Base-by-base conservation (phyloP, 2,329 filamentous ascomycete genomes). In the Blastomyces silverae region DNA sequence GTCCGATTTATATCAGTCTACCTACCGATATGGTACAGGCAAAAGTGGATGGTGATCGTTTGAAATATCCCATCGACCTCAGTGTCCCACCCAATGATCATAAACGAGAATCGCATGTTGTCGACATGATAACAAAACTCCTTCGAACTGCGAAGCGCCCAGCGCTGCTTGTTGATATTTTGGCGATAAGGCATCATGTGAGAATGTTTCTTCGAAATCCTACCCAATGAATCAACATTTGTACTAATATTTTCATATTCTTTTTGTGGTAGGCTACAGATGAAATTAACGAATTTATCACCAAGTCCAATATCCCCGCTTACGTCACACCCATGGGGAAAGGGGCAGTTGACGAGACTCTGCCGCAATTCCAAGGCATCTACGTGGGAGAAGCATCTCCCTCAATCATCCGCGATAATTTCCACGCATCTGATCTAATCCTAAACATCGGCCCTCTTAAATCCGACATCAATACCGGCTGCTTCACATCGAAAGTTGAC, bases 251-350 rank as follows among this genome's bases (percentile, higher is more conserved):
- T 37, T 37, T 37, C 7, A 37, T 37, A 37, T 37, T 37, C 10
- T 37, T 10, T 20, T 20, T 22, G 20, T 28, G 20, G 73, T 83
- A 87, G 53, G 88, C 89, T 20, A 76, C 92, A 0, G 76, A 85
- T 0, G 90, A 94, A 75, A 86, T 91, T 22, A 86, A 90, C 69
- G 84, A 85, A 8, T 80, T 96, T 20, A 80, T 95, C 62, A 81
- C 87, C 66, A 90, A 88, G 75, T 90, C 90, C 0, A 81, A 85
- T 3, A 80, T 96, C 8, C 91, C 92, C 4, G 88, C 90, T 0
- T 95, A 94, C 70, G 89, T 92, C n/a, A 89, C 91, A 0, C 90
- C 91, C 2, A 95, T 95, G 89, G 91, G 91, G 58, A 96, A 96
- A 79, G 85, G 91, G 22, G 89, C 89, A 25, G 84, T 96, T 58